Conservation (phyloP, 208 protist genomes). For the Endotrypanum monterogeii region DNA sequence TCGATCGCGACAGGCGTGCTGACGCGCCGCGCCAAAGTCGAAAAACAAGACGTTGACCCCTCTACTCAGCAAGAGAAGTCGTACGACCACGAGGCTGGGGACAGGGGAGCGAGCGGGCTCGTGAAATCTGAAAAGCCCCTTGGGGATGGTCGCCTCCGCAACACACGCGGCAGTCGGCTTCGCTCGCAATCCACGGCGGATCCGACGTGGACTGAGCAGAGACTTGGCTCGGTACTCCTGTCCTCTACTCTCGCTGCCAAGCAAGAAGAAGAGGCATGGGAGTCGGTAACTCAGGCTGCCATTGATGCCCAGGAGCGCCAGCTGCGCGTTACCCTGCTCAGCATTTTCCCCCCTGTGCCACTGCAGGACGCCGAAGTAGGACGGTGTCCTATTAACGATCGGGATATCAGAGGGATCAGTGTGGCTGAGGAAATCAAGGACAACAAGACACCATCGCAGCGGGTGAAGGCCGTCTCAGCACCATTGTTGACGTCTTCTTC, state of each 20-base stretch:
- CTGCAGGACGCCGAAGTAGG: background rate
- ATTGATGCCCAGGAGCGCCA: slow-evolving; percentile 27
- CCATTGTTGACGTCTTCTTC: background rate
- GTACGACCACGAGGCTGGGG: background rate
- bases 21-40: slow-evolving; percentile 11
- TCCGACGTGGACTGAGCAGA: background rate
- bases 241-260: background rate
- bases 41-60: background rate
- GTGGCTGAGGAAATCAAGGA: background rate
- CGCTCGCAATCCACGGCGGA: slow-evolving; percentile 10
- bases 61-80: background rate
- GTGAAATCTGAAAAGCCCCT: background rate
- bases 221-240: background rate
- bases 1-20: background rate
- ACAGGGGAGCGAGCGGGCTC: background rate
- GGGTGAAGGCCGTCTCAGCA: background rate
- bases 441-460: background rate
- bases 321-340: slow-evolving; percentile 34
- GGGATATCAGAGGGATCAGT: background rate
- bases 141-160: background rate
- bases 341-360: slow-evolving; percentile 26
- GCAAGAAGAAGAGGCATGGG: slow-evolving; percentile 10
- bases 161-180: background rate
- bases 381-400: background rate
- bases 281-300: slow-evolving; percentile 2